Evolutionary conservation across 2,329 filamentous ascomycete species (phyloP).

Genomic region (Colletotrichum sp.): DNA sequence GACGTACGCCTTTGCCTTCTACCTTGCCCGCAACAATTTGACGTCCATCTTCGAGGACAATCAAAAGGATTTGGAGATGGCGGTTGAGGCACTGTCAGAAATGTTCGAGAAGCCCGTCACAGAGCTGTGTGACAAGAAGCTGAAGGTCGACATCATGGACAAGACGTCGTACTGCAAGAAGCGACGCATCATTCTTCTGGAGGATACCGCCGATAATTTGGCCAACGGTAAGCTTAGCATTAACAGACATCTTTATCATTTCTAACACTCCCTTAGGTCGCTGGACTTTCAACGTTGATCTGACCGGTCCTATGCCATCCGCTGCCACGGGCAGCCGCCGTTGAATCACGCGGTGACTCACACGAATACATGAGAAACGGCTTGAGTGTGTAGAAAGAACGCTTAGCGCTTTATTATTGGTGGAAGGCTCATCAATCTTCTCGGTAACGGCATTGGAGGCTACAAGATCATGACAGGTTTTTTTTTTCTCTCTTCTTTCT

Average conservation of each 20-base stretch:
- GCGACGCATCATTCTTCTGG: constrained; percentile 84
- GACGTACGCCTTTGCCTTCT: constrained; percentile 99
- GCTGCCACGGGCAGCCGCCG: constrained; percentile 28
- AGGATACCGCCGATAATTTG: constrained; percentile 91
- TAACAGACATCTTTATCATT: constrained; percentile 36
- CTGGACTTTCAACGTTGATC: constrained; percentile 51
- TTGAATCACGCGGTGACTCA: constrained; percentile 13
- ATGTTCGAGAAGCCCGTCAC: constrained; percentile 98
- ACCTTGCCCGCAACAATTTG: constrained; percentile 92
- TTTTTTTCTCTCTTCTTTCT: background rate
- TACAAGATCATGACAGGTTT: background rate
- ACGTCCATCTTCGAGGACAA: constrained; percentile 99
- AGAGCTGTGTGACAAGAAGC: constrained; percentile 82
- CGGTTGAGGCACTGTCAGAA: constrained; percentile 94
- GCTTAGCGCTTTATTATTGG: background rate
- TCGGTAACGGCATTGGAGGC: background rate
- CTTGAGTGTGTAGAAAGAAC: background rate
- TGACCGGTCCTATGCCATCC: constrained; percentile 24
- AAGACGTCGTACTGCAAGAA: constrained; percentile 98
- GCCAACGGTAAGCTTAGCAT: constrained; percentile 68
- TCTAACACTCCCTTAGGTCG: constrained; percentile 38
- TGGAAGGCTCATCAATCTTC: background rate
- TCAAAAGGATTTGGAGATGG: constrained; percentile 96
- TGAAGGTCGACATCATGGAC: constrained; percentile 98
- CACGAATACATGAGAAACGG: background rate